Conservation (phyloP, 306 rosid species). For the Gynostemma pentaphyllum region DNA sequence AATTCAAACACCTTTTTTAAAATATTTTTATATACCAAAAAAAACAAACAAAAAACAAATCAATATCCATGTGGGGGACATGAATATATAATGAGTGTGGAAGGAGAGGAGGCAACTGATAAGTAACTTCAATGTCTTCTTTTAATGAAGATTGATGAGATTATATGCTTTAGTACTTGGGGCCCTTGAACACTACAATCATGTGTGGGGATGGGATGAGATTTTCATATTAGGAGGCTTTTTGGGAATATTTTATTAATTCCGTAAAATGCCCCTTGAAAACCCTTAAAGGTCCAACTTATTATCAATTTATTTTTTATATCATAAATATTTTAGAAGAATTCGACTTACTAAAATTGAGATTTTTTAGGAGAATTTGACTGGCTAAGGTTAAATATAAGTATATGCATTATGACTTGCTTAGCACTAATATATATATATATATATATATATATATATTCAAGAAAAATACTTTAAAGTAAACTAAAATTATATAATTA, state of each 20-base stretch:
- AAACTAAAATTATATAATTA: too few species aligned
- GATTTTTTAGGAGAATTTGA: neutral
- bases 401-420: neutral
- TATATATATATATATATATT: too few species aligned
- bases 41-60: neutral
- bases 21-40: neutral
- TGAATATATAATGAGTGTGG: neutral
- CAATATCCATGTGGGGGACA: neutral
- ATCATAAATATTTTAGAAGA: neutral
- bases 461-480: too few species aligned
- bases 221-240: neutral
- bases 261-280: neutral
- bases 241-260: neutral
- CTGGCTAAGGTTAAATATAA: neutral
- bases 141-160: neutral
- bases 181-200: neutral
- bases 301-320: neutral
- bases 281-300: neutral
- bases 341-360: neutral
- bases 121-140: slow-evolving; percentile 3
- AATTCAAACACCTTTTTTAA: neutral
- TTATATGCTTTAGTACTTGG: neutral
- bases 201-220: neutral
- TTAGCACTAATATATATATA: neutral
- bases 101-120: neutral